These are phyloP conservation scores for Chenopodium berlandieri DNA, from an alignment of 148 eudicot species.

Conservation along the genomic window DNA sequence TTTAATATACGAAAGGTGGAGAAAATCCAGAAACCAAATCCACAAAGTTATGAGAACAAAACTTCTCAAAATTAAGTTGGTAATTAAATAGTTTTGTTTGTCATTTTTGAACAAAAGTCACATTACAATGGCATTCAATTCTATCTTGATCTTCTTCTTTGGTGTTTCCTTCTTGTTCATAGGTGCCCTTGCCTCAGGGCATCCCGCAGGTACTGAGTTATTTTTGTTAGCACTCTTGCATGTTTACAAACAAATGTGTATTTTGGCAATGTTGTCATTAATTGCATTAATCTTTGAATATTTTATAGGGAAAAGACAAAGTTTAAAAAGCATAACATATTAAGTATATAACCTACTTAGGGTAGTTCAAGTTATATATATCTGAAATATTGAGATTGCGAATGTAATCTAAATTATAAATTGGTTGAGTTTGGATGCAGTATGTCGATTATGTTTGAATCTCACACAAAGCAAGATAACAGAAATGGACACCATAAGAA, in stretches of 20 bases:
- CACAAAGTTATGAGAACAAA: not conserved
- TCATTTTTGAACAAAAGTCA: not conserved
- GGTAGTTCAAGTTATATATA: no score
- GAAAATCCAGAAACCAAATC: not conserved
- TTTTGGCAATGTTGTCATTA: no score
- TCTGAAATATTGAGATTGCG: no score
- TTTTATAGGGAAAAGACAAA: no score
- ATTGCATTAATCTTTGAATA: no score
- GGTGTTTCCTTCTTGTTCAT: slow-evolving; percentile 9
- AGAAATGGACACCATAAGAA: no score
- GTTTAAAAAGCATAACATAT: no score
- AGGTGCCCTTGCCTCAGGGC: not conserved
- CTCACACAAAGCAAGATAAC: no score
- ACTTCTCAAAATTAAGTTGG: not conserved
- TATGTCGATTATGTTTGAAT: no score
- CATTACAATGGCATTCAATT: slow-evolving; percentile 1
- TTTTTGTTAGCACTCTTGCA: not conserved
- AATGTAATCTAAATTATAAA: no score
- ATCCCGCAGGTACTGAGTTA: not conserved
- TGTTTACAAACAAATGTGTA: not conserved
- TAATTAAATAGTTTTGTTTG: not conserved
- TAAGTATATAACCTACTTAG: no score
- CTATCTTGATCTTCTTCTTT: not conserved
- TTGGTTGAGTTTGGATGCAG: no score
- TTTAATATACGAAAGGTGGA: not conserved